A percentile compares a stretch with the other conserved stretches of the same genome.
Conservation (phyloP, 2,329 filamentous ascomycete species). For the Sclerotinia minor region DNA sequence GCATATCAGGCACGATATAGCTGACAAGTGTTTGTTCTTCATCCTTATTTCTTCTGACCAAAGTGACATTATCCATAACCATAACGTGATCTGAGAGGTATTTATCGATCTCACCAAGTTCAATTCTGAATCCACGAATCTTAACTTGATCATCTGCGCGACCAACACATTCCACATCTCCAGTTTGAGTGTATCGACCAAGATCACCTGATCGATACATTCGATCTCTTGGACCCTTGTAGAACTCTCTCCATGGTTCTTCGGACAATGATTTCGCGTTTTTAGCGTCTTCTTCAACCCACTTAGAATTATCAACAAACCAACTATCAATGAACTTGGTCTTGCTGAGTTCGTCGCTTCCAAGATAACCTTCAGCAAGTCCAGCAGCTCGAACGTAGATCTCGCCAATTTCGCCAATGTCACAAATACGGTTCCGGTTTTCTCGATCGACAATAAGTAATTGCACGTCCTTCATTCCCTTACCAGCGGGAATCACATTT, state of each 20-base stretch:
- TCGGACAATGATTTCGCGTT: conserved; percentile 57
- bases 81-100: conserved; percentile 73
- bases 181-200: conserved; percentile 67
- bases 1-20: conserved; percentile 83
- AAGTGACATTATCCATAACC: conserved; percentile 80
- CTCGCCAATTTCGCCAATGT: conserved; percentile 79
- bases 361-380: conserved; percentile 75
- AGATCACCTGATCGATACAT: conserved; percentile 88
- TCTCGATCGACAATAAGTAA: conserved; percentile 77
- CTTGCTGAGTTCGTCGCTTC: conserved; percentile 39
- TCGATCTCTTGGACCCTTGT: conserved; percentile 78
- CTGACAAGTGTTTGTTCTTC: conserved; percentile 86
- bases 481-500: conserved; percentile 79
- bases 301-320: conserved; percentile 42
- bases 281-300: conserved; percentile 51
- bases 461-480: conserved; percentile 87
- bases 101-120: conserved; percentile 88
- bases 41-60: conserved; percentile 79
- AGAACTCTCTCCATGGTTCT: conserved; percentile 77
- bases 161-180: conserved; percentile 75
- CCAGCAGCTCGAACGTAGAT: conserved; percentile 81
- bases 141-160: conserved; percentile 89
- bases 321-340: conserved; percentile 41
- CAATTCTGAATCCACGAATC: conserved; percentile 92
- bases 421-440: conserved; percentile 66